Base-by-base conservation (phyloP, 208 protist genomes). In the Acanthamoeba castellanii region DNA sequence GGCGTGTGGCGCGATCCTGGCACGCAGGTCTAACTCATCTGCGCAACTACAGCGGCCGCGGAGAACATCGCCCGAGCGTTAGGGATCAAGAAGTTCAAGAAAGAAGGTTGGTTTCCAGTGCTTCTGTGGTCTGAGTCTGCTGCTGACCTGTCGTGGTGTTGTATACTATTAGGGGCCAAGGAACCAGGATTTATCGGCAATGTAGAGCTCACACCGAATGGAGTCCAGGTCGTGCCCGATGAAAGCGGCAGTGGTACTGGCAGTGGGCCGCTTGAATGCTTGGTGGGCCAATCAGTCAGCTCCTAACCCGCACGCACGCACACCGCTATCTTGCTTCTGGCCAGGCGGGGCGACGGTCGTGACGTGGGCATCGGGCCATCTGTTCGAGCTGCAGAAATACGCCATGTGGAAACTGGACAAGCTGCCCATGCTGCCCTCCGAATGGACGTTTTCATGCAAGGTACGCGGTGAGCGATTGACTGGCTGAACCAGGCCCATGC, bases 301-400 rank as follows among this genome's bases (percentile, higher is more conserved):
- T 47, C 5, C 42, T 47, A 47, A 47, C 32, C n/a, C n/a, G 32
- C 3, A 9, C 70, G 37, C 34, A n/a, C 37, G 14, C 37, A 45
- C 37, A 27, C 37, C 22, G 8, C 1, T 82, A 4, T 82, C 16
- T 18, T 50, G 16, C 74, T 82, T 2, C 34, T 25, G 20, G 11
- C 20, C 27, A 61, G 87, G 87, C 34, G 59, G 34, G 4, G 87
- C 66, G 66, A 94, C 66, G 22, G 91, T 94, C 11, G 72, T 94
- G 72, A 94, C 91, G n/a, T 94, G 91, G 91, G 91, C 91, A 25
- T 70, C 57, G 18, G 91, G 91, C 7, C 91, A 94, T 32, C 91
- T 94, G 22, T 94, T 94, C 16, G 68, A 94, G 70, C 64, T 94
- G 8, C 91, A 94, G 30, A 94, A 78, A 27, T 55, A 59, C 34